phyloP scores from a whole-genome alignment of 169 alveolate species.

The Cryptosporidium ryanae region DNA sequence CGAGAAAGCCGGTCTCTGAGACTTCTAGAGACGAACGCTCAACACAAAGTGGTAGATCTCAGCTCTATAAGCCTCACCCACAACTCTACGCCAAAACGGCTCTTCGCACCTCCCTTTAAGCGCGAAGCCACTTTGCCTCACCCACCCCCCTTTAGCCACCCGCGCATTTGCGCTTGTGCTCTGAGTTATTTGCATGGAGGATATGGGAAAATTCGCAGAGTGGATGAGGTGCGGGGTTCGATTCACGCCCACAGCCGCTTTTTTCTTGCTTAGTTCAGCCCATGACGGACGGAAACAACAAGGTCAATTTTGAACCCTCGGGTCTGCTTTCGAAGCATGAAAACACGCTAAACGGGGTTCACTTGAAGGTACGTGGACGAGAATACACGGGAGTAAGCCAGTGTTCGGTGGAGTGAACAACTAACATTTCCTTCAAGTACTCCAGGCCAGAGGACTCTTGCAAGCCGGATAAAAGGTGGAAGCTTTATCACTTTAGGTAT shows the following conservation, averaged over 20 bases:
- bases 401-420: not conserved
- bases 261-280: too few species aligned
- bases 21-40: too few species aligned
- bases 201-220: too few species aligned
- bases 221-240: too few species aligned
- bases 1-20: too few species aligned
- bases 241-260: too few species aligned
- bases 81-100: not conserved
- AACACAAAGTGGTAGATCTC: too few species aligned
- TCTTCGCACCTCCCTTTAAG: not conserved
- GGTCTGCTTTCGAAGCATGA: slow-evolving; percentile 87
- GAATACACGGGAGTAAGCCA: not conserved
- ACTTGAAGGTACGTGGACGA: slow-evolving; percentile 77
- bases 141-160: not conserved
- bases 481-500: slow-evolving; percentile 84
- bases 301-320: slow-evolving; percentile 87
- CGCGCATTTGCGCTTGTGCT: not conserved
- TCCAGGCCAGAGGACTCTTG: slow-evolving; percentile 85
- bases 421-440: slow-evolving; percentile 77
- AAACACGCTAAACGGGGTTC: slow-evolving; percentile 82
- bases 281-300: not conserved
- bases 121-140: too few species aligned
- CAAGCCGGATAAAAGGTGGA: slow-evolving; percentile 85
- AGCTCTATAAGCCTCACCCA: not conserved
- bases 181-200: too few species aligned